A percentile compares a stretch with the other conserved stretches of the same genome.
Conservation (phyloP, 148 eudicot genomes). For the Chenopodium berlandieri region DNA sequence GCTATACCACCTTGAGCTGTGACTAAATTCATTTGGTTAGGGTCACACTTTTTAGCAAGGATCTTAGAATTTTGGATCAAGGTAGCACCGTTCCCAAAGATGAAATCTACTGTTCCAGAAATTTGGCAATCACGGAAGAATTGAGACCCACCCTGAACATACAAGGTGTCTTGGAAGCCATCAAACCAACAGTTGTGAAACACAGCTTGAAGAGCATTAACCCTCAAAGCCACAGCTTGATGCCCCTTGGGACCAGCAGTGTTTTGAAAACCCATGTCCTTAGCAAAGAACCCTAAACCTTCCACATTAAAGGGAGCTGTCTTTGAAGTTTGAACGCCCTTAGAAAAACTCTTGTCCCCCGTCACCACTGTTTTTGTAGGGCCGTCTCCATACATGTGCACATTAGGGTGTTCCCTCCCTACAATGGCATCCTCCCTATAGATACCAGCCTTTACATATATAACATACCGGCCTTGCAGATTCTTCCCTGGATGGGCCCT, state of each 20-base stretch:
- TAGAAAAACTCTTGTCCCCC: constrained; percentile 33
- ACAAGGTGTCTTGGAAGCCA: constrained; percentile 63
- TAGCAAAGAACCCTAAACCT: constrained; percentile 41
- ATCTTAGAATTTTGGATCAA: constrained; percentile 42
- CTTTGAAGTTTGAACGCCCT: constrained; percentile 26
- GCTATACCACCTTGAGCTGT: constrained; percentile 48
- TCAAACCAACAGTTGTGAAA: constrained; percentile 49
- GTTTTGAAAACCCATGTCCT: constrained; percentile 51
- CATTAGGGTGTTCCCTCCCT: constrained; percentile 32
- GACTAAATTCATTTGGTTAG: constrained; percentile 36
- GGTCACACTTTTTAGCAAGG: constrained; percentile 31
- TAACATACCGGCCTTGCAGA: constrained; percentile 33
- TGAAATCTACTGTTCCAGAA: constrained; percentile 62
- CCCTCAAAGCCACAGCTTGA: constrained; percentile 60
- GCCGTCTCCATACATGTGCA: constrained; percentile 60
- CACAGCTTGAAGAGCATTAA: constrained; percentile 34
- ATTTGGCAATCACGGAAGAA: constrained; percentile 58
- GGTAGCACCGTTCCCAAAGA: constrained; percentile 47
- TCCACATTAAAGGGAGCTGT: constrained; percentile 41
- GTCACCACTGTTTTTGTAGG: constrained; percentile 44
- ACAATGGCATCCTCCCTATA: constrained; percentile 43
- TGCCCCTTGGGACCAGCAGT: constrained; percentile 54
- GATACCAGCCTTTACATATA: constrained; percentile 56
- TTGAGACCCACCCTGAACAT: constrained; percentile 47
- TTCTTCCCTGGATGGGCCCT: constrained; percentile 36